Conservation (phyloP, 257 asterid species). For the Eucommia ulmoides region DNA sequence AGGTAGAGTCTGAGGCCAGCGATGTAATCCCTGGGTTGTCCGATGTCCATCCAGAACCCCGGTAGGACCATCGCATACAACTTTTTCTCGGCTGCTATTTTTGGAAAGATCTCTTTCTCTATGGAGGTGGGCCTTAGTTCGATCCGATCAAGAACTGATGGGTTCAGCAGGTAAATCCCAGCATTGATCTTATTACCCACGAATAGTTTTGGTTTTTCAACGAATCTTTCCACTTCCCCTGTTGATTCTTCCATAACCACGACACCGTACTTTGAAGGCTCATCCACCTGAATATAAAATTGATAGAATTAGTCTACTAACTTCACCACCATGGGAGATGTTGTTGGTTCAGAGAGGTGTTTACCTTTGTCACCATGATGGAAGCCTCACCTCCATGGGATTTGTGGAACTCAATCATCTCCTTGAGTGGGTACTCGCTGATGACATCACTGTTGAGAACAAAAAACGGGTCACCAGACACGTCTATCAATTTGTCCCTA, state of each 20-base stretch:
- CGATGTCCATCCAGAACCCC: constrained; percentile 95
- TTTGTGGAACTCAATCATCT: constrained; percentile 86
- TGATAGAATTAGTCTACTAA: too few relatives aligned
- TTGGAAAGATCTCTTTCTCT: constrained; percentile 81
- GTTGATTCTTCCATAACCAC: constrained; percentile 62
- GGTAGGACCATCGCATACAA: constrained; percentile 73
- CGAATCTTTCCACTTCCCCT: constrained; percentile 81
- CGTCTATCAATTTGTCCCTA: constrained; percentile 72
- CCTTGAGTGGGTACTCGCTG: constrained; percentile 77
- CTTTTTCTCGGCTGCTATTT: constrained; percentile 52
- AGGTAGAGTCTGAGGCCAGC: constrained; percentile 66
- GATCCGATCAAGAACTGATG: constrained; percentile 65
- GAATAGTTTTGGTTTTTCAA: constrained; percentile 81
- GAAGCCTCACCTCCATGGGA: constrained; percentile 98
- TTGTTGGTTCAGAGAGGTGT: too few relatives aligned
- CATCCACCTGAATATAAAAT: constrained; percentile 84
- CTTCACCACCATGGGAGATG: too few relatives aligned
- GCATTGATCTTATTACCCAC: constrained; percentile 95
- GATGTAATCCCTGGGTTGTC: constrained; percentile 86
- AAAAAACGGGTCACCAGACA: constrained; percentile 87
- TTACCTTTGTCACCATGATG: constrained; percentile 66
- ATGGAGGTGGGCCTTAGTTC: constrained; percentile 77
- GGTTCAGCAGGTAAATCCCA: constrained; percentile 73
- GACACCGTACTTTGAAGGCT: constrained; percentile 88
- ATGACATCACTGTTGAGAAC: constrained; percentile 96